Conservation (phyloP, 495 filamentous ascomycete species). For the Jackrogersella minutella region DNA sequence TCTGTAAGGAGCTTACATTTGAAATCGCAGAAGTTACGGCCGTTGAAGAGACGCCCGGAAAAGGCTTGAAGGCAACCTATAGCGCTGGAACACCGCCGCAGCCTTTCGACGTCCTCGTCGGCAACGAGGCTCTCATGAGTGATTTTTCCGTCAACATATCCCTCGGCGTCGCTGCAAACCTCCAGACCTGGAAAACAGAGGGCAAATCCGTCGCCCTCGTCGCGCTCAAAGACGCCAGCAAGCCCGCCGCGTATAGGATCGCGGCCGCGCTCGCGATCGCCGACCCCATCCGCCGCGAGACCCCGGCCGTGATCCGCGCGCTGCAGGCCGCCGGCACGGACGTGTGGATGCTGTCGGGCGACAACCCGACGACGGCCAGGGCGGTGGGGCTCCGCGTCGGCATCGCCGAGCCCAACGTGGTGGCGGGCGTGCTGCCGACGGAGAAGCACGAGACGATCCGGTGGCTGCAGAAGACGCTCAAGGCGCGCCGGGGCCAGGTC, state of each 20-base stretch:
- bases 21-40: constrained; percentile 52
- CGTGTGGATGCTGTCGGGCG: constrained; percentile 94
- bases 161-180: constrained; percentile 47
- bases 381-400: constrained; percentile 80
- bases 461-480: constrained; percentile 72
- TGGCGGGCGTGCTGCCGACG: constrained; percentile 85
- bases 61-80: constrained; percentile 79
- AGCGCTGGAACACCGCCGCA: constrained; percentile 44
- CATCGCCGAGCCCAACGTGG: constrained; percentile 77
- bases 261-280: constrained; percentile 64
- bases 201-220: constrained; percentile 79
- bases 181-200: constrained; percentile 72
- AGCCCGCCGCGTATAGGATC: constrained; percentile 36
- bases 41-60: constrained; percentile 80
- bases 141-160: constrained; percentile 52
- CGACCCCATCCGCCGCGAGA: constrained; percentile 83
- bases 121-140: constrained; percentile 79
- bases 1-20: constrained; percentile 61
- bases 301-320: constrained; percentile 68
- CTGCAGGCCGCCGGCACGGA: constrained; percentile 71
- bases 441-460: constrained; percentile 87
- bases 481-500: constrained; percentile 42
- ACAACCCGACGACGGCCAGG: constrained; percentile 75
- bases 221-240: constrained; percentile 52
- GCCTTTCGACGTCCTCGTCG: constrained; percentile 74